Evolutionary conservation across 2,329 filamentous ascomycete genomes (phyloP), one percentile per base, ranked within the genome.

Genomic region (Trichoderma koningiopsis): DNA sequence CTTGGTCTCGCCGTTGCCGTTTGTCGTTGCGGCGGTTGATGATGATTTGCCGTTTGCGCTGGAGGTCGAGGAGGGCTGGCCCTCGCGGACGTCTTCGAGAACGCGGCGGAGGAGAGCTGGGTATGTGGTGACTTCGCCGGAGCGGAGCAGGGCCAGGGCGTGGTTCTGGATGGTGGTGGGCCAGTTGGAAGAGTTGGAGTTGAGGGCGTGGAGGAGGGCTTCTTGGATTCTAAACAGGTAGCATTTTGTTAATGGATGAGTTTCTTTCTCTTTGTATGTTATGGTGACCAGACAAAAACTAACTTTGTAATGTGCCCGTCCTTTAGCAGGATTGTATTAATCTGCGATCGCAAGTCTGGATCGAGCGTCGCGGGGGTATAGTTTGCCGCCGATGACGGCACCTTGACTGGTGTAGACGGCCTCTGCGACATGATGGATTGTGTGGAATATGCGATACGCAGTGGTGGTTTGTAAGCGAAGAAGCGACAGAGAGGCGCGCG

Each of bases 311-410:
- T 84, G 71, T 89, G 85, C 3, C 88, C 88, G 57, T 88, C 87
- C 52, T 83, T 81, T 40, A 90, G 80, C 29, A 91, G 79, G 14
- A 87, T 74, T 11, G 83, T 81, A 75, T 91, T 90, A 74, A 91
- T 87, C 73, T 89, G 84, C 2, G 88, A 89, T 27, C 88, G 83
- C 68, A 90, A 78, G 69, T 90, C 88, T 7, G 85, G 82, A 73
- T 91, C 88, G 68, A 88, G 83, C 10, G 87, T 90, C 6, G 87
- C 86, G 61, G 86, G 81, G 19, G 87, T 86, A 78, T 90, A 88
- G 73, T 83, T 85, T 3, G 87, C 82, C n/a, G 86, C 86, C 37
- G 86, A 84, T 7, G 85, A 79, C 16, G 88, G 86, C 60, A 90
- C 86, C 76, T 89, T 89, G 74, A 88, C 86, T 5, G 87, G 87